These are phyloP conservation scores for Colletotrichum lentis DNA, from an alignment of 2,329 filamentous ascomycete genomes.

Conservation along the genomic window DNA sequence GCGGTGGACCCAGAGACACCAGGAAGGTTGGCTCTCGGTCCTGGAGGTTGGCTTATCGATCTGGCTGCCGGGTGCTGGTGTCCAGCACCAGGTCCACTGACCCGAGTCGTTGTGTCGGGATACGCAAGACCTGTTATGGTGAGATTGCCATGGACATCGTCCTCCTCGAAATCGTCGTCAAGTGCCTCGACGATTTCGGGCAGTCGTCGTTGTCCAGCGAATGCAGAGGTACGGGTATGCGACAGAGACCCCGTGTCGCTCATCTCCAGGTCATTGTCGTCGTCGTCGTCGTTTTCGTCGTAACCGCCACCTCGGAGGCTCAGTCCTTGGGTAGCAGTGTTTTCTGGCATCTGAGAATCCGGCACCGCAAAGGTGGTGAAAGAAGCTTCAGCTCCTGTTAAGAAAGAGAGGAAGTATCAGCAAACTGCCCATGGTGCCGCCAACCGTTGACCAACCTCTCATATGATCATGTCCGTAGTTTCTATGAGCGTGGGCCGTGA, in stretches of 20 bases:
- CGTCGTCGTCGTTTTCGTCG: background rate
- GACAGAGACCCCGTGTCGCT: background rate
- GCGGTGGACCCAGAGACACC: background rate
- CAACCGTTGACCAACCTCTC: slow-evolving; percentile 8
- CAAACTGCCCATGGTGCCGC: background rate
- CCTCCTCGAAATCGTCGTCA: background rate
- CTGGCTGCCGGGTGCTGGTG: background rate
- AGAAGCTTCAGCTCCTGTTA: slow-evolving; percentile 36
- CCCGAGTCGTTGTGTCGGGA: background rate
- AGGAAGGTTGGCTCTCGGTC: too few relatives aligned
- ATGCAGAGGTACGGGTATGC: background rate
- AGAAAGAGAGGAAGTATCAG: background rate
- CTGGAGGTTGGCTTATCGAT: background rate
- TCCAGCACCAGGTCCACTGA: background rate
- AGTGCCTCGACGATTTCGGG: background rate
- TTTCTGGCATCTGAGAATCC: slow-evolving; percentile 13
- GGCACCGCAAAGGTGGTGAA: slow-evolving; percentile 30
- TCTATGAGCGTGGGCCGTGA: slow-evolving; percentile 44
- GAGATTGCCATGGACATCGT: background rate
- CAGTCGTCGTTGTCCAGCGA: background rate
- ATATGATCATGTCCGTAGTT: slow-evolving; percentile 44
- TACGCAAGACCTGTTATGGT: background rate
- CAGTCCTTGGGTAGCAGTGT: background rate
- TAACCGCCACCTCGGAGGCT: slow-evolving; percentile 31
- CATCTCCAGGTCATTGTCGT: slow-evolving; percentile 19